phyloP scores from a whole-genome alignment of 2,329 filamentous ascomycete genomes.

The Aulographum hederae region DNA sequence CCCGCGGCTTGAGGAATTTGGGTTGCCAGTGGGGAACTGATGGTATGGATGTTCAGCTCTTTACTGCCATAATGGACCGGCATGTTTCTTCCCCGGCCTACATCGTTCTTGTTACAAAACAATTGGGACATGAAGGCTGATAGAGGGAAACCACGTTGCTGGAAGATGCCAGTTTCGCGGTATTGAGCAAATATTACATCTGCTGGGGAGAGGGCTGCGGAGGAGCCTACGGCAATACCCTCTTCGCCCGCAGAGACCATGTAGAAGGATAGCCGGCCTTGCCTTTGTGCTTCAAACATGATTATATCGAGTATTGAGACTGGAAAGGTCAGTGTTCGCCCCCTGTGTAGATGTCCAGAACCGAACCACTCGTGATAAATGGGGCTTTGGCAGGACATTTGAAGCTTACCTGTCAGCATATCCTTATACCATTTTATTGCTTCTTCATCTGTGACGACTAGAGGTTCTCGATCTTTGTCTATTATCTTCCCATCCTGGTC shows the following conservation, averaged over 20 bases:
- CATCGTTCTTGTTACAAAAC: slow-evolving; percentile 71
- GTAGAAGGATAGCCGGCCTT: slow-evolving; percentile 89
- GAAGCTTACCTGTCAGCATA: slow-evolving; percentile 38
- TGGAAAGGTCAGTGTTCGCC: no score
- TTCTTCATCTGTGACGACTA: slow-evolving; percentile 46
- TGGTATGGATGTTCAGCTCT: slow-evolving; percentile 73
- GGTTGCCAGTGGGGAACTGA: slow-evolving; percentile 71
- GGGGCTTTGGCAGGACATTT: background rate
- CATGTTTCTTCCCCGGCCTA: slow-evolving; percentile 80
- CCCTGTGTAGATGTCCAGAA: no score
- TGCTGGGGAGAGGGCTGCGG: slow-evolving; percentile 61
- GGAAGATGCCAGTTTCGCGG: slow-evolving; percentile 78
- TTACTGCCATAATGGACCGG: slow-evolving; percentile 86
- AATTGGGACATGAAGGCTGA: slow-evolving; percentile 90
- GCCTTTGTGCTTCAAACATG: slow-evolving; percentile 95
- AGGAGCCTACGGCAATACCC: slow-evolving; percentile 78
- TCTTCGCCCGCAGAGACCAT: slow-evolving; percentile 93
- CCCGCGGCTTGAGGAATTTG: slow-evolving; percentile 80
- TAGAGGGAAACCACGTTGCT: slow-evolving; percentile 71
- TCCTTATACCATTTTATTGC: slow-evolving; percentile 41
- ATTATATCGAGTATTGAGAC: slow-evolving; percentile 84
- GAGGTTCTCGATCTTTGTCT: slow-evolving; percentile 49
- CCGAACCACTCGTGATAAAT: no score
- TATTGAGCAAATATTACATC: slow-evolving; percentile 94
- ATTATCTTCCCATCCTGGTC: slow-evolving; percentile 76